Base-by-base conservation (phyloP, 108 stramenopile species). In the Bacterosira constricta region DNA sequence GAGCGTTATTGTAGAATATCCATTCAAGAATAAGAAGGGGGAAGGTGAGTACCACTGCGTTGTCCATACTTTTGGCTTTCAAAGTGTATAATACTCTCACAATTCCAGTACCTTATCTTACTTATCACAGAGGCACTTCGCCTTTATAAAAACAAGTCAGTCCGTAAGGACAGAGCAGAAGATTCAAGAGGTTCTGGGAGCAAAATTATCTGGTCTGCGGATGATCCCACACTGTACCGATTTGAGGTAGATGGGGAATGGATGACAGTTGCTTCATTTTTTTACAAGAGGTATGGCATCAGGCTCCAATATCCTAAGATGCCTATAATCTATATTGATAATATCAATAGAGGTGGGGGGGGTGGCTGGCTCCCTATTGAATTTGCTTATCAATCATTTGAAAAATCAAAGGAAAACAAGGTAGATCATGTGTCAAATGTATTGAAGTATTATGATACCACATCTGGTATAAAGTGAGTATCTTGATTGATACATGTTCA, bases 291-390 rank as follows among this genome's bases (percentile, higher is more conserved):
- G 4, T 32, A 56, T 18, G 55, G 55, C 18, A 4, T 56, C 36
- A n/a, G 9, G 18, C 51, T 51, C 6, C 21, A 77, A 51, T 50
- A 63, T 63, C 58, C 52, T 7, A 60, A 59, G 15, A 54, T 79
- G 71, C 77, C 77, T 6, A 73, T 79, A n/a, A 65, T 79, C 13
- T 20, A 73, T 52, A 18, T 73, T 17, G 58, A 46, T 18, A 60
- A 45, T 18, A 35, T 56, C 21, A 20, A 31, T 20, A 56, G 37
- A 17, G 20, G 8, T 56, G 65, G 65, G 6, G 36, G 65, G 37
- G 47, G 56, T 17, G 61, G 65, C 36, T 79, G 77, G 77, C 66
- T 60, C 17, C 77, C 77, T 23, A 32, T 79, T 21, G 71, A 79
- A 35, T 66, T 79, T 66, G 44, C 29, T 5, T 79, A 42, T 51